A percentile compares a stretch with the other conserved stretches of the same genome.
These are phyloP conservation scores for Amanita thiersii DNA, from an alignment of 768 basidiomycete species.

Conservation along the genomic window DNA sequence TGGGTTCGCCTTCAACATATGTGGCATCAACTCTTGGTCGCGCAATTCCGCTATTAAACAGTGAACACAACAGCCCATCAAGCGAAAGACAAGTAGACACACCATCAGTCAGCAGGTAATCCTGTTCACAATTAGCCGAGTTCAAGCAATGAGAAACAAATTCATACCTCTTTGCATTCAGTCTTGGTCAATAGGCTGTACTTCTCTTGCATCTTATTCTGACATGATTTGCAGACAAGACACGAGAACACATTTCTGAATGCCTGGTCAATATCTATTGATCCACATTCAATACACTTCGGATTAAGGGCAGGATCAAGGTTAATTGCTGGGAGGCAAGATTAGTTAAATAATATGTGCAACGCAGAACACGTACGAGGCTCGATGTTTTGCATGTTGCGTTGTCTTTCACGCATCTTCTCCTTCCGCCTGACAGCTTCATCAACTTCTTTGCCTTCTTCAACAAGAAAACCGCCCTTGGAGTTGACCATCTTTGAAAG, in stretches of 20 bases:
- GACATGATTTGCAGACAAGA: conserved; percentile 83
- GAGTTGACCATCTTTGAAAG: conserved; percentile 95
- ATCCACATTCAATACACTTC: conserved; percentile 78
- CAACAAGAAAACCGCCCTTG: conserved; percentile 90
- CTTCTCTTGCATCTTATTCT: conserved; percentile 83
- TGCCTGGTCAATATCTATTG: conserved; percentile 82
- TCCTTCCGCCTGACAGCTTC: conserved; percentile 71
- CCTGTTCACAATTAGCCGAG: conserved; percentile 35
- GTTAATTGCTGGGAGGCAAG: conserved; percentile 56
- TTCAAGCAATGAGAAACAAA: background rate
- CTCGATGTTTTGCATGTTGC: conserved; percentile 66
- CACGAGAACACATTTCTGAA: conserved; percentile 79
- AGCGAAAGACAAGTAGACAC: conserved; percentile 18
- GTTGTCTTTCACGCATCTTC: conserved; percentile 72
- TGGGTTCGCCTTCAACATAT: conserved; percentile 89
- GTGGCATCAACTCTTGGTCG: conserved; percentile 87
- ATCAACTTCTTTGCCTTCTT: conserved; percentile 77
- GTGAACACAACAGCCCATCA: conserved; percentile 5
- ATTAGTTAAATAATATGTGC: conserved; percentile 3
- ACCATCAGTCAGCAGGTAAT: conserved; percentile 94
- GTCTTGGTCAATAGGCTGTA: conserved; percentile 97
- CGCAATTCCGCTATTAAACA: conserved; percentile 74
- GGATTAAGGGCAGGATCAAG: conserved; percentile 71
- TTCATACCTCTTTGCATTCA: conserved; percentile 86
- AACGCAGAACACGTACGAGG: conserved; percentile 43